Evolutionary conservation across 1,139 yeast species (phyloP), one percentile per base, ranked within the genome.

Genomic region (Pichia sp.): DNA sequence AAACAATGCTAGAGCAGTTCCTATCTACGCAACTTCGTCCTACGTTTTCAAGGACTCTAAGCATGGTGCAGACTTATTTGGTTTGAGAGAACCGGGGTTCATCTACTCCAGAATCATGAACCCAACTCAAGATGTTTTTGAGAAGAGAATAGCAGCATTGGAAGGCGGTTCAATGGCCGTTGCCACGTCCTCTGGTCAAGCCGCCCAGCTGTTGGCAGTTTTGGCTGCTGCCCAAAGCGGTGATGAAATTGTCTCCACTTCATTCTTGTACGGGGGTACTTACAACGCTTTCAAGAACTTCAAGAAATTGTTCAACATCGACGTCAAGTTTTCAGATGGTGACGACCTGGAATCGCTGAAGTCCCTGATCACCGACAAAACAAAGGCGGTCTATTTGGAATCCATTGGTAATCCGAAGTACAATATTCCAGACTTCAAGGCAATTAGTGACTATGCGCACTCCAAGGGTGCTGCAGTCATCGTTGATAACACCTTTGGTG

Each of bases 401-500:
- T 81, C 93, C 36, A 88, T 93, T 67, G 97, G 97, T 64, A 93
- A 93, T 74, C 99, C 99, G 58, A 85, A 85, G 68, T 90, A 87
- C 74, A 89, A 88, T 69, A 85, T 93, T 53, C 97, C 98, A 54
- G 97, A 92, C 72, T 88, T 93, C 65, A 90, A 87, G 71, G 81
- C 77, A 55, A 78, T 93, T 63, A 80, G 82, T 53, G 84, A 78
- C 41, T 75, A 89, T 52, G 97, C 97, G 51, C 97, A 90, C 72
- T 83, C 85, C 61, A 81, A 88, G 63, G 97, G 97, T 57, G 79
- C 92, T 55, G 96, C 97, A 54, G 83, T 93, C 51, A 93, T 93
- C 55, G 97, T 89, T 48, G 99, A 93, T 75, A 93, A 93, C 81
- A 93, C 99, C 34, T 92, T 92, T 66, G 98, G 97, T 68, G 97